phyloP scores from a whole-genome alignment of 2,329 filamentous ascomycete species.

The Venturia nashicola region DNA sequence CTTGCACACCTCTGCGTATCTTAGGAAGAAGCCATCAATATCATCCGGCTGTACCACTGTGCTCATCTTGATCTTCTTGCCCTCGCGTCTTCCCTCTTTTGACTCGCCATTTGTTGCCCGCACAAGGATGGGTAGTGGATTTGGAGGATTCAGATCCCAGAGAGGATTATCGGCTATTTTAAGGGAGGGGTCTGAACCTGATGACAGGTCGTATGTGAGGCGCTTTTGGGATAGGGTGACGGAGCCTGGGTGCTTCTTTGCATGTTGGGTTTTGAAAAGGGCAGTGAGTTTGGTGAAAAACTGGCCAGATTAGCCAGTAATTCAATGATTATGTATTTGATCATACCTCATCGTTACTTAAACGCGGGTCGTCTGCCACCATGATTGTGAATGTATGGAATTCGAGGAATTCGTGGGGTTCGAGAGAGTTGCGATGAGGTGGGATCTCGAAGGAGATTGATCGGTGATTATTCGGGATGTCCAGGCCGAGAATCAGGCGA shows the following conservation, averaged over 20 bases:
- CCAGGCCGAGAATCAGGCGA: not conserved
- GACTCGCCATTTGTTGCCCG: slow-evolving; percentile 68
- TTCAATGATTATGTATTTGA: not conserved
- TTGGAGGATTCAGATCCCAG: slow-evolving; percentile 46
- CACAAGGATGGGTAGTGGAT: slow-evolving; percentile 61
- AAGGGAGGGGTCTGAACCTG: slow-evolving; percentile 17
- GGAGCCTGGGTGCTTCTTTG: slow-evolving; percentile 57
- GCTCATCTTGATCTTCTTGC: slow-evolving; percentile 59
- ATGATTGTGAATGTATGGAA: slow-evolving; percentile 16
- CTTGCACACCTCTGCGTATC: slow-evolving; percentile 88
- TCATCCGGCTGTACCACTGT: slow-evolving; percentile 69
- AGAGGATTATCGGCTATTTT: slow-evolving; percentile 36
- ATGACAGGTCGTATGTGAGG: slow-evolving; percentile 29
- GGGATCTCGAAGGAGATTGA: not conserved
- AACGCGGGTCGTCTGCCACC: slow-evolving; percentile 34
- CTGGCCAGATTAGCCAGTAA: slow-evolving; percentile 29
- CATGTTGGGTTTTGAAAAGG: slow-evolving; percentile 50
- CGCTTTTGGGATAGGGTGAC: slow-evolving; percentile 69
- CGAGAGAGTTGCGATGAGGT: slow-evolving; percentile 1
- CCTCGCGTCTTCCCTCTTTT: slow-evolving; percentile 39
- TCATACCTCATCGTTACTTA: slow-evolving; percentile 50
- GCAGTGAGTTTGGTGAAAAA: slow-evolving; percentile 60
- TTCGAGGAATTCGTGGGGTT: slow-evolving; percentile 15
- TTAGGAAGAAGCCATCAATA: slow-evolving; percentile 67
- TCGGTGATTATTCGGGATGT: slow-evolving; percentile 2